Base-by-base conservation (phyloP, 2,329 filamentous ascomycete genomes). In the Venturia oleaginea region DNA sequence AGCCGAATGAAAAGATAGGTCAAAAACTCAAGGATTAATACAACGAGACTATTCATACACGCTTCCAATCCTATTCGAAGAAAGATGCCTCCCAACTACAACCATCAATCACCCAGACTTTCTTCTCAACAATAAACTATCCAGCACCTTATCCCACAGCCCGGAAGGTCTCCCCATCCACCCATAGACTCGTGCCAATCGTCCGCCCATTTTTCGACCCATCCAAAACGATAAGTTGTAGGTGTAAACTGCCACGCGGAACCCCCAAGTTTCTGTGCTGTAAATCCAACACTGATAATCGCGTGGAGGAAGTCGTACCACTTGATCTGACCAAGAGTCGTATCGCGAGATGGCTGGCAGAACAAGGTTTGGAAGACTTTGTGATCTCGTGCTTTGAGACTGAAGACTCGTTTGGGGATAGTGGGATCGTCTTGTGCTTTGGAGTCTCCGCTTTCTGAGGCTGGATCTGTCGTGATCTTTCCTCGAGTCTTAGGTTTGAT, bases 211-310 rank as follows among this genome's bases (percentile, higher is more conserved):
- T 4, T 22, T 4, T 30, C 55, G 8, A 34, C 7, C 55, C 7
- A 59, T 17, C 8, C 5, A 19, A 17, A 34, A 59, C 6, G 15
- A 11, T 6, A 59, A 17, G 40, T 43, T 3, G 59, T 46, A 13
- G 37, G 59, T 17, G 74, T 76, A 66, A 87, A 87, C 13, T 85
- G 81, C 85, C 85, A 87, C 0, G 81, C 80, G 0, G 82, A 86
- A 0, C 84, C 83, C 65, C 85, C 84, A 0, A 86, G 75, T 71
- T 87, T 86, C 71, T 84, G 74, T 0, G 77, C 77, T 0, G 68
- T 66, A 63, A 87, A 85, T 0, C 83, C 84, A 0, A 76, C 75
- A 0, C 74, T 74, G 0, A 68, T 67, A 79, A 86, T 80, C 0
- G 82, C 82, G 65, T 80, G 77, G 3, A 84, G 68, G 65, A 85